Evolutionary conservation across 805 yeast species (phyloP), one percentile per base, ranked within the genome.

Genomic region (Metschnikowia lachancei): DNA sequence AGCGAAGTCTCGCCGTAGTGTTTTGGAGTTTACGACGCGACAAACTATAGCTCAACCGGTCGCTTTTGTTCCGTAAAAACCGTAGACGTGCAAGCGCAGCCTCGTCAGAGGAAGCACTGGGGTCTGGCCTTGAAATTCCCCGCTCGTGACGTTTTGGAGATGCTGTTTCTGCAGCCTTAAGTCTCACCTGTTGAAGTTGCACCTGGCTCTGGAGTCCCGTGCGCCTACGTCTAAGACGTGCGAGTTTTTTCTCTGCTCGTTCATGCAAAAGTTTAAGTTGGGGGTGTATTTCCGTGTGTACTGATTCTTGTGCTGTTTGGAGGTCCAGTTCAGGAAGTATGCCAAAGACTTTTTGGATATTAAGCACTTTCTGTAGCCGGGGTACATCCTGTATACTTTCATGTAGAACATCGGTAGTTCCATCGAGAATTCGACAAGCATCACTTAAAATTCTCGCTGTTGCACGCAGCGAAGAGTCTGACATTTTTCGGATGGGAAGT

Each of bases 301-400:
- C 59, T 11, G 63, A 56, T 32, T 59, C 60, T 40, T 70, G 70
- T 18, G 48, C 48, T 36, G 61, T 66, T 8, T 58, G 62, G 20
- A 78, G 57, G 44, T 77, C 80, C 45, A 63, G 60, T 50, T 77
- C 80, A 0, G 82, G 80, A 0, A 78, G 71, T 11, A 78, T 59
- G 4, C 78, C 79, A 60, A 77, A 79, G 18, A 77, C 76, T 30
- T 74, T 66, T 35, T 65, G 63, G 6, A 79, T 75, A 16, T 63
- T 54, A n/a, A 79, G 62, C 6, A 77, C 70, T 18, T 58, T 60
- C 32, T 62, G 64, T 31, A 76, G 58, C 7, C 78, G 53, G 1
- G 68, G 56, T 14, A 71, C 66, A 49, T 78, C 80, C 10, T 62
- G 60, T 3, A 74, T 66, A 3, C 70, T 59, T 3, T 63, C 53